A percentile compares a stretch with the other conserved stretches of the same genome.
phyloP scores from a whole-genome alignment of 2,329 filamentous ascomycete genomes.

The Botrytis pseudocinerea region DNA sequence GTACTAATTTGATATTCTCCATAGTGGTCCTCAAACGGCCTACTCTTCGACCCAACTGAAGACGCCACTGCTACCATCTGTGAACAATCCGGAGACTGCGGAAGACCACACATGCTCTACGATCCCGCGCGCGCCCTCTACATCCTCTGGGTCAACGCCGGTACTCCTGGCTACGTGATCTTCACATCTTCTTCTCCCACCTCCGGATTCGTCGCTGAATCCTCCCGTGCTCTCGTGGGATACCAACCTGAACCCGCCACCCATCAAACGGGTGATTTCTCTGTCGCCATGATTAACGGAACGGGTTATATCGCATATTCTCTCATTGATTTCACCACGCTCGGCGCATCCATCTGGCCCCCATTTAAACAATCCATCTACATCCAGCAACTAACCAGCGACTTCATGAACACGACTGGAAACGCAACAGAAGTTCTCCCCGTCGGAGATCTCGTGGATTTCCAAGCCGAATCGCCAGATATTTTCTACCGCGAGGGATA shows the following conservation, averaged over 20 bases:
- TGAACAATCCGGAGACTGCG: background rate
- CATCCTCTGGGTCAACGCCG: conserved; percentile 16
- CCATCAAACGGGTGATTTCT: conserved; percentile 6
- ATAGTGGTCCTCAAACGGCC: conserved; percentile 19
- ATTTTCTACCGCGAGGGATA: conserved; percentile 34
- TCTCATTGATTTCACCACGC: conserved; percentile 32
- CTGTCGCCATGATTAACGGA: conserved; percentile 25
- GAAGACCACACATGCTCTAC: conserved; percentile 16
- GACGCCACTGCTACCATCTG: background rate
- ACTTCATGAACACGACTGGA: conserved; percentile 34
- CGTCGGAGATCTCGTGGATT: conserved; percentile 31
- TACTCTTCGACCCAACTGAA: conserved; percentile 13
- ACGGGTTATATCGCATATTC: conserved; percentile 33
- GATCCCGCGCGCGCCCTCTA: background rate
- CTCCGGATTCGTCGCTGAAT: background rate
- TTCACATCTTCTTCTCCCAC: conserved; percentile 7
- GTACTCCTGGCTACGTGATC: background rate
- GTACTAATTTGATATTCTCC: background rate
- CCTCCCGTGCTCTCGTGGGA: conserved; percentile 3
- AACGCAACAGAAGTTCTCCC: conserved; percentile 10
- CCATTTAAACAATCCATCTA: conserved; percentile 34
- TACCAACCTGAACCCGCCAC: background rate
- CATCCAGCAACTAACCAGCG: conserved; percentile 30
- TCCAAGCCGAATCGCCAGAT: conserved; percentile 32
- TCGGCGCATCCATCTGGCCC: conserved; percentile 34